These are phyloP conservation scores for Aureobasidium vineae DNA, from an alignment of 2,329 filamentous ascomycete species.

Conservation along the genomic window DNA sequence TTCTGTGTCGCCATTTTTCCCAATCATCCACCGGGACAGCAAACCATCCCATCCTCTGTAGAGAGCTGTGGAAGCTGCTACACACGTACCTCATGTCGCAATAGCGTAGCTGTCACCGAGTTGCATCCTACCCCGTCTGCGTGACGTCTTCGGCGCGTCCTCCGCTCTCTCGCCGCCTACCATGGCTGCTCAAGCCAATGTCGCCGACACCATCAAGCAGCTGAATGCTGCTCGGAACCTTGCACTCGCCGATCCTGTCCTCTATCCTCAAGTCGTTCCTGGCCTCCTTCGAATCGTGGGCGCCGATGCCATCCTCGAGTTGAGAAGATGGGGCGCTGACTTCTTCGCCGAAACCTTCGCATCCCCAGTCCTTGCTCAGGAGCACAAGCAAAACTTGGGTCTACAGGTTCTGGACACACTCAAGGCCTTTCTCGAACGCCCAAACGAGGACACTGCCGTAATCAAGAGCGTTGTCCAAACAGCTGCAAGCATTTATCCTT, in stretches of 20 bases:
- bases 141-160: conserved; percentile 29
- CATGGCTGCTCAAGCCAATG: conserved; percentile 33
- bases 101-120: conserved; percentile 21
- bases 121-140: conserved; percentile 22
- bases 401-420: conserved; percentile 76
- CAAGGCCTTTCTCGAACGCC: conserved; percentile 46
- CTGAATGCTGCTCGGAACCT: conserved; percentile 88
- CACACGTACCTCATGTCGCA: conserved; percentile 14
- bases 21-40: background rate
- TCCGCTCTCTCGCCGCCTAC: conserved; percentile 26
- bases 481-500: conserved; percentile 86
- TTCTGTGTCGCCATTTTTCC: background rate
- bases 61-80: background rate
- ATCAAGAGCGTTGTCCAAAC: conserved; percentile 84
- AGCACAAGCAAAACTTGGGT: conserved; percentile 77
- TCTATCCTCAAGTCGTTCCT: conserved; percentile 89
- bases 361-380: conserved; percentile 73
- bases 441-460: conserved; percentile 71
- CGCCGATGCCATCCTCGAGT: conserved; percentile 68
- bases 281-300: conserved; percentile 91
- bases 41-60: background rate
- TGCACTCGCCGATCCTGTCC: conserved; percentile 78
- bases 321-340: conserved; percentile 93
- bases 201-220: conserved; percentile 74
- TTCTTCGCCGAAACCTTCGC: conserved; percentile 96